These are phyloP conservation scores for Crataegus laevigata DNA, from an alignment of 306 rosid species.

Conservation along the genomic window DNA sequence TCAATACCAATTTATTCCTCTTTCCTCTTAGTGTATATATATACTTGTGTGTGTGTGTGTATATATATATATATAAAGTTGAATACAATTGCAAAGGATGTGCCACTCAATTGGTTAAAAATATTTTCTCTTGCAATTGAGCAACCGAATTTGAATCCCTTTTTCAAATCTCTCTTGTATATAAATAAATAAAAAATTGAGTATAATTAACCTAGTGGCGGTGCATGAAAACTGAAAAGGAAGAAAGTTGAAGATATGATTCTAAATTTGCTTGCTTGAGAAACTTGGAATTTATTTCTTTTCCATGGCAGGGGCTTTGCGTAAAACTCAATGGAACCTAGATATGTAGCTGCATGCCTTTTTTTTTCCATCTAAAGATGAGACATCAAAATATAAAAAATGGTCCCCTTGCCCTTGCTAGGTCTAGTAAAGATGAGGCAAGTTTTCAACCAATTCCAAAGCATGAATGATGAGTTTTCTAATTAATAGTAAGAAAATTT, in stretches of 20 bases:
- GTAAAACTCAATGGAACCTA: slow-evolving; percentile 41
- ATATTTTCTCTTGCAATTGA: not conserved
- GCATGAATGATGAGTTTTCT: slow-evolving; percentile 3
- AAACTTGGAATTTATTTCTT: slow-evolving; percentile 28
- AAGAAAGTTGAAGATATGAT: slow-evolving; percentile 22
- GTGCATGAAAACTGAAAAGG: not conserved
- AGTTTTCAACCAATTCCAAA: slow-evolving; percentile 21
- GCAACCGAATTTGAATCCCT: not conserved
- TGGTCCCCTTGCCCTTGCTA: slow-evolving; percentile 19
- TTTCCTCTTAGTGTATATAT: not conserved
- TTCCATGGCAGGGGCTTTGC: slow-evolving; percentile 32
- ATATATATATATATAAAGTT: too few species aligned
- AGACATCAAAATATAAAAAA: slow-evolving; percentile 19
- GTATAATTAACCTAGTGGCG: not conserved
- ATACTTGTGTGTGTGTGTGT: not conserved
- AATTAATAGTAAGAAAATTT: not conserved
- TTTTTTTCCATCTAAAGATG: slow-evolving; percentile 19
- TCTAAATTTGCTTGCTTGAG: slow-evolving; percentile 31
- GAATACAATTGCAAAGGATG: too few species aligned
- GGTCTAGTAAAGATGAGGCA: slow-evolving; percentile 34
- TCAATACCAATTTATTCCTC: not conserved
- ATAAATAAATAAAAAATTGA: not conserved
- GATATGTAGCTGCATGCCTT: not conserved
- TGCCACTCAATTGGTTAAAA: not conserved
- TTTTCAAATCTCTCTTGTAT: not conserved